Evolutionary conservation across 73 alveolate species (phyloP).

Genomic region (Diophrys appendiculata): DNA sequence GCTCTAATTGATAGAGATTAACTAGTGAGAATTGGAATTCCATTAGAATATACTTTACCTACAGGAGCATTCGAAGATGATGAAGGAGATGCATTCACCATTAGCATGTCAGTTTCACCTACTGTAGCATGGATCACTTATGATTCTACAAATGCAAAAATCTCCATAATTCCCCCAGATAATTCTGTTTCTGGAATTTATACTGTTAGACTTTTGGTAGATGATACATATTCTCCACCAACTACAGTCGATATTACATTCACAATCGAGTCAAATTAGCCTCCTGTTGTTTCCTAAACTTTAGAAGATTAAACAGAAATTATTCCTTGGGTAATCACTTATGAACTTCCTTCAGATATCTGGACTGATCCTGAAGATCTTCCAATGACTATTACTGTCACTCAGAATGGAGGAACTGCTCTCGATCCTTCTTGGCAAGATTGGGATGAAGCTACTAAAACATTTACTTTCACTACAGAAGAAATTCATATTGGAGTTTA

Average conservation of each 20-base stretch:
- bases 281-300: background rate
- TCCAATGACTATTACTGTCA: background rate
- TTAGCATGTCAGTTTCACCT: background rate
- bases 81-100: slow-evolving; percentile 19
- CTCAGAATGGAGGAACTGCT: background rate
- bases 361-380: background rate
- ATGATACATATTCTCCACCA: background rate
- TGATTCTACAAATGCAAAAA: background rate
- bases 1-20: background rate
- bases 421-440: background rate
- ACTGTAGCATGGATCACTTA: background rate
- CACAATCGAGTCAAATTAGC: background rate
- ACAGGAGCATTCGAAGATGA: background rate
- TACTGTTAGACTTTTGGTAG: background rate
- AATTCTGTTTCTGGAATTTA: background rate
- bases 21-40: background rate
- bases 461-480: background rate
- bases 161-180: background rate
- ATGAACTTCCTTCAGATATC: background rate
- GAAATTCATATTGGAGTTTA: background rate
- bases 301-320: background rate
- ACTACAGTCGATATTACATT: background rate
- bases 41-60: slow-evolving; percentile 5
- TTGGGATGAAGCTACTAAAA: background rate
- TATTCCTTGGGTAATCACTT: background rate